Evolutionary conservation across 768 basidiomycete species (phyloP), one percentile per base, ranked within the genome.

Genomic region (Scleroderma bovista): DNA sequence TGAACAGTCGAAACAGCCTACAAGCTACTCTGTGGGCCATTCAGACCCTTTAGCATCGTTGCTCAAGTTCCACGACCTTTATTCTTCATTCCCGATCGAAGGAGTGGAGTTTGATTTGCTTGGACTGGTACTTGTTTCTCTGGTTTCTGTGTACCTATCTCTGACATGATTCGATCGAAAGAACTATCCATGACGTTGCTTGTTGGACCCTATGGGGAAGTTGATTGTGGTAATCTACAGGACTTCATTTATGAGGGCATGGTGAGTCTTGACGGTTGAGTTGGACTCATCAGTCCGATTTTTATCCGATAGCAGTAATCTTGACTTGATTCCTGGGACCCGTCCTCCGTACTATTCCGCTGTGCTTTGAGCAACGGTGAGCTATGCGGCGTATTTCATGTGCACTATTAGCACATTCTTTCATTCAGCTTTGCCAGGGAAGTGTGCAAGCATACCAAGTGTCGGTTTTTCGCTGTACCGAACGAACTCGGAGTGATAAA

Each of bases 391-490:
- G 10, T n/a, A 7, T 13, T 2, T 13, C 16, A 20, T n/a, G 17
- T 44, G 9, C 9, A 24, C 13, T 10, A 3, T 31, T 41, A 16
- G 19, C n/a, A 10, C 8, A 36, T n/a, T 12, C 8, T 16, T 11
- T 20, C 10, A 15, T 10, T 7, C 24, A 61, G 60, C 51, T 56
- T 3, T 60, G n/a, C n/a, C n/a, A n/a, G 54, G 56, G 54, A 52
- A 29, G 29, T 54, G 8, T 61, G 60, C 15, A 19, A 17, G 15
- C 40, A 50, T 17, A 8, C 40, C 24, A 17, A 52, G 6, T 56
- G 52, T 31, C 55, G 44, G 13, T 54, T 40, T 43, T 58, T 60
- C 44, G 19, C 52, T 23, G 33, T 56, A 47, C 56, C 54, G 3
- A 55, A n/a, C n/a, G n/a, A n/a, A n/a, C n/a, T n/a, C n/a, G n/a